phyloP scores from a whole-genome alignment of 2,329 filamentous ascomycete species.

The Colletotrichum filicis region DNA sequence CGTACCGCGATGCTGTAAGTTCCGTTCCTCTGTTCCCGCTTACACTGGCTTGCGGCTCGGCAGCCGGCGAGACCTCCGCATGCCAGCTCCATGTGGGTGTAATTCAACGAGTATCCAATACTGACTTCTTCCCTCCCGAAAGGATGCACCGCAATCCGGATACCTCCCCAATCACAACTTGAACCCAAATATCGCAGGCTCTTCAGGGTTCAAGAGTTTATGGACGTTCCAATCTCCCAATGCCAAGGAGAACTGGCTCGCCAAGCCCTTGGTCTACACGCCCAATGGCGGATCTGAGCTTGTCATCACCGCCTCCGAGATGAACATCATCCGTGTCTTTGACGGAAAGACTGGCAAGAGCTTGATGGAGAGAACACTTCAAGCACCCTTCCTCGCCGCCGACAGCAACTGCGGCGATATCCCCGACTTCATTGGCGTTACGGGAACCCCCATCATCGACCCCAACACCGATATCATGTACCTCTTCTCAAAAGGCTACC shows the following conservation, averaged over 20 bases:
- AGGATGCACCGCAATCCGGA: constrained; percentile 48
- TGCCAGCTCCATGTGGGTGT: not conserved
- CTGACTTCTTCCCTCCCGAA: not conserved
- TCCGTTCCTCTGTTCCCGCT: not conserved
- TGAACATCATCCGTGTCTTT: constrained; percentile 51
- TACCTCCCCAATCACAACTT: constrained; percentile 54
- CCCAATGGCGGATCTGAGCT: constrained; percentile 48
- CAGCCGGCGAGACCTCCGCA: not conserved
- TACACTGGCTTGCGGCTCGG: not conserved
- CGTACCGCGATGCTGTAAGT: constrained; percentile 35
- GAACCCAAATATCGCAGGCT: constrained; percentile 50
- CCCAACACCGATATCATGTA: constrained; percentile 47
- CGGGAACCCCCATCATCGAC: constrained; percentile 50
- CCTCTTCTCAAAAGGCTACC: constrained; percentile 50
- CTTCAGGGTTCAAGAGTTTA: constrained; percentile 42
- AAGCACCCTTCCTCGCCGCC: constrained; percentile 50
- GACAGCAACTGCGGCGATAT: constrained; percentile 54
- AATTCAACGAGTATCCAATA: not conserved
- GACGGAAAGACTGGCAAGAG: constrained; percentile 53
- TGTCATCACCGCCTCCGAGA: constrained; percentile 50
- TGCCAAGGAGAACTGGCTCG: constrained; percentile 37
- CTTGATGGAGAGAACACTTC: constrained; percentile 48
- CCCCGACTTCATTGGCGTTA: constrained; percentile 49
- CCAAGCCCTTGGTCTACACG: constrained; percentile 56
- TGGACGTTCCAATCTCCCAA: constrained; percentile 46